A percentile compares a stretch with the other conserved stretches of the same genome.
phyloP scores from a whole-genome alignment of 257 asterid genomes.

The Salvia hispanica region DNA sequence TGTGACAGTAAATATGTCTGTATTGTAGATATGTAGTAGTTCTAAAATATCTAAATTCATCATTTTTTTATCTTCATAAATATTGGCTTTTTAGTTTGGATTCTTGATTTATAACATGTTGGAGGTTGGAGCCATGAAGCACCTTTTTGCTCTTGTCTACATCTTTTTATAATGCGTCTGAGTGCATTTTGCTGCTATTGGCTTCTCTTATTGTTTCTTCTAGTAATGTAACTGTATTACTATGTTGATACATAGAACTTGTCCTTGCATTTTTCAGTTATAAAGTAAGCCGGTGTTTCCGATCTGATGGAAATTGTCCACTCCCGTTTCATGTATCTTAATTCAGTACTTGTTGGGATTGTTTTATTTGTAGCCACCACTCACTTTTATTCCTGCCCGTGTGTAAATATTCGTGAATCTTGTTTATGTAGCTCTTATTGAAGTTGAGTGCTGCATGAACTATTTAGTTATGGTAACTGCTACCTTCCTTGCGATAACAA shows the following conservation, averaged over 20 bases:
- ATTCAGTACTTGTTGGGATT: slow-evolving; percentile 18
- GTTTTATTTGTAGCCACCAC: slow-evolving; percentile 8
- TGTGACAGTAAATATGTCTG: neutral
- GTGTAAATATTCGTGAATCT: slow-evolving; percentile 2
- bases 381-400: neutral
- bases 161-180: neutral
- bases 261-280: slow-evolving; percentile 25
- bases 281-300: slow-evolving; percentile 17
- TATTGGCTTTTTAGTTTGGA: slow-evolving; percentile 24
- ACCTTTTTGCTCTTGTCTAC: neutral
- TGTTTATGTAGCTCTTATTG: slow-evolving; percentile 8
- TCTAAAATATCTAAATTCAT: neutral
- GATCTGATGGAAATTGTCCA: slow-evolving; percentile 30
- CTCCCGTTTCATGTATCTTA: slow-evolving; percentile 12
- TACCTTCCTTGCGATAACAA: neutral
- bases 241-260: slow-evolving; percentile 28
- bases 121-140: slow-evolving; percentile 20
- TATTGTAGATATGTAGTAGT: neutral
- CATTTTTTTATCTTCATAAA: neutral
- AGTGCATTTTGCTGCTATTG: slow-evolving; percentile 30
- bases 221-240: neutral
- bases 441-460: slow-evolving; percentile 20
- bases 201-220: slow-evolving; percentile 19
- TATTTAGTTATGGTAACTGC: slow-evolving; percentile 15
- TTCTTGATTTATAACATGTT: slow-evolving; percentile 40